These are phyloP conservation scores for Caloboletus firmus DNA, from an alignment of 1,284 basidiomycete species.

Conservation along the genomic window DNA sequence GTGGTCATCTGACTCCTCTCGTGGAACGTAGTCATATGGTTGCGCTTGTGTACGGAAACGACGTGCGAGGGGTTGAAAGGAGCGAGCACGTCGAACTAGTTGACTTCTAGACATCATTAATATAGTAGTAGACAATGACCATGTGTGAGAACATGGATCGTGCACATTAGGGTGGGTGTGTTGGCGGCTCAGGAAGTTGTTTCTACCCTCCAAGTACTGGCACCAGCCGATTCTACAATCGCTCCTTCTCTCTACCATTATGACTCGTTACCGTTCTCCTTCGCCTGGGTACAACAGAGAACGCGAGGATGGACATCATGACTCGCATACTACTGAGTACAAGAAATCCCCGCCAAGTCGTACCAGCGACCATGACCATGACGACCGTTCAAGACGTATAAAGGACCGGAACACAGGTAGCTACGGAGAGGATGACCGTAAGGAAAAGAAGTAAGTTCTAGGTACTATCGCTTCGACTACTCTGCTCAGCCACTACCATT, in stretches of 20 bases:
- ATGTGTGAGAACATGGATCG: conserved; percentile 1
- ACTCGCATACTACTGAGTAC: conserved; percentile 29
- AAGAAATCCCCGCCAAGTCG: conserved; percentile 41
- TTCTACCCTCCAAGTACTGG: conserved; percentile 1
- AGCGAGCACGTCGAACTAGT: conserved; percentile 21
- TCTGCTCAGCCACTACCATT: conserved; percentile 13
- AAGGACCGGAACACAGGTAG: conserved; percentile 47
- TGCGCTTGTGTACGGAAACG: conserved; percentile 47
- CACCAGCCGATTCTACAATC: not conserved
- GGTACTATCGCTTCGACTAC: not conserved
- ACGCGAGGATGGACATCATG: conserved; percentile 32
- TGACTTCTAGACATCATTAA: conserved; percentile 23
- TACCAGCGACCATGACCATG: conserved; percentile 42
- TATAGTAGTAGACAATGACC: not conserved
- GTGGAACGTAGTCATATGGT: conserved; percentile 37
- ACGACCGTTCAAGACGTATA: conserved; percentile 41
- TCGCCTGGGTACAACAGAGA: conserved; percentile 47
- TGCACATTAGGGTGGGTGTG: conserved; percentile 5
- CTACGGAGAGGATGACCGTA: conserved; percentile 42
- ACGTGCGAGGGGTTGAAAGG: conserved; percentile 25
- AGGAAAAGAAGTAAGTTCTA: conserved; percentile 61
- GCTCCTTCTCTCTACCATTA: conserved; percentile 13
- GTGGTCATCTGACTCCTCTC: conserved; percentile 33
- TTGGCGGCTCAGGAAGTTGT: not conserved
- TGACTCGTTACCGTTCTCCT: conserved; percentile 41